Evolutionary conservation across 495 filamentous ascomycete genomes (phyloP).

Genomic region (Clohesyomyces aquaticus): DNA sequence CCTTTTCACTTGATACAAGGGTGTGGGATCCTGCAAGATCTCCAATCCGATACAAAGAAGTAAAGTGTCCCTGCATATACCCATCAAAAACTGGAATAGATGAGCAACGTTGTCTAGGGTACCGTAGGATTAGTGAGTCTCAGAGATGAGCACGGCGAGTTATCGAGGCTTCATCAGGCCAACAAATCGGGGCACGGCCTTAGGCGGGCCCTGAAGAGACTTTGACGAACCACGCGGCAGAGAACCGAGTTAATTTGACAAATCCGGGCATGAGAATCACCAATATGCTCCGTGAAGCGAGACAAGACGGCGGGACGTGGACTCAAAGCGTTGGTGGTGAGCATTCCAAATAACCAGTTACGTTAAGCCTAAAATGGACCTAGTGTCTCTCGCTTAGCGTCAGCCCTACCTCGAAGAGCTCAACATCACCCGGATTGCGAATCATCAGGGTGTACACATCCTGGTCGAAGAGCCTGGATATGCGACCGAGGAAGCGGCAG

Average conservation of each 20-base stretch:
- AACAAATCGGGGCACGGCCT: neutral
- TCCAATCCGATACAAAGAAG: slow-evolving; percentile 14
- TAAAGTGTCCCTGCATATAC: slow-evolving; percentile 13
- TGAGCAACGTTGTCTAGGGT: neutral
- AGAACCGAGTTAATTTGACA: slow-evolving; percentile 8
- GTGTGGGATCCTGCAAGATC: slow-evolving; percentile 8
- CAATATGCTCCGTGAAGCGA: neutral
- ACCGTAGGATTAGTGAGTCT: slow-evolving; percentile 22
- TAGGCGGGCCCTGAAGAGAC: neutral
- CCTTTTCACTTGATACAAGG: too few relatives aligned
- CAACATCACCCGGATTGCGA: neutral
- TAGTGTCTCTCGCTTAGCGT: neutral
- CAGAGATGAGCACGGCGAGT: neutral
- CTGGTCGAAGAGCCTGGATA: neutral
- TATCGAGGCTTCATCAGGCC: neutral
- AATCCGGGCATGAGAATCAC: slow-evolving; percentile 13
- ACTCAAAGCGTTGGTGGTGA: slow-evolving; percentile 2
- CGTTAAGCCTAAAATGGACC: too few relatives aligned
- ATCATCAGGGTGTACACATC: neutral
- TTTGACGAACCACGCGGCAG: slow-evolving; percentile 6
- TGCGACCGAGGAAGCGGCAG: neutral
- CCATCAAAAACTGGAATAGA: slow-evolving; percentile 2
- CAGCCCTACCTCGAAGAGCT: neutral
- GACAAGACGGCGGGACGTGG: slow-evolving; percentile 5
- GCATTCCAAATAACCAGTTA: slow-evolving; percentile 13